Conservation (phyloP, 345 rosid species). For the Iberis pinnata region DNA sequence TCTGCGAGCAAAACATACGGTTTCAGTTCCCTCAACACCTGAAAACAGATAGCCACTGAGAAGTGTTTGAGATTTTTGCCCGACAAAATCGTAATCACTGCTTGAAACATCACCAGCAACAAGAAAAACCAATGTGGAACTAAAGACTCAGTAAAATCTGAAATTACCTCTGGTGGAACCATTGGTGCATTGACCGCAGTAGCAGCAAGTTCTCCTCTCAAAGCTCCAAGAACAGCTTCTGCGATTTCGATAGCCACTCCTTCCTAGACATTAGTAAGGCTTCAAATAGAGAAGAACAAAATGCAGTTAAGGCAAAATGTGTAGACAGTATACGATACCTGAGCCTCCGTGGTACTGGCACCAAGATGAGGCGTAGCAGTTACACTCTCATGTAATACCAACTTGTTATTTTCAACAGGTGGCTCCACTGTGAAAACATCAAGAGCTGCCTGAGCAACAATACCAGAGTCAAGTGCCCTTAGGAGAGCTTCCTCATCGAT, state of each 20-base stretch:
- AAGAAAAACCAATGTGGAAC: neutral
- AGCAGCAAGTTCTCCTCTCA: slow-evolving; percentile 51
- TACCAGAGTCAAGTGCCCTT: slow-evolving; percentile 38
- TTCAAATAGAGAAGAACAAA: neutral
- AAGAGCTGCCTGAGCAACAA: slow-evolving; percentile 51
- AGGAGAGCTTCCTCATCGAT: slow-evolving; percentile 48
- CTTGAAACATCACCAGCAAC: neutral
- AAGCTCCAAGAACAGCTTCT: slow-evolving; percentile 51
- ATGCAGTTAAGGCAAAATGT: neutral
- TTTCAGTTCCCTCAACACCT: slow-evolving; percentile 53
- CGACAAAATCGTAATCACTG: neutral
- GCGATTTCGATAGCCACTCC: slow-evolving; percentile 54
- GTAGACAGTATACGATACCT: slow-evolving; percentile 20
- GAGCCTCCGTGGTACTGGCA: slow-evolving; percentile 56
- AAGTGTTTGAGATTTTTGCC: neutral
- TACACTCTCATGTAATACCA: slow-evolving; percentile 45
- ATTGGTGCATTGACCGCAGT: slow-evolving; percentile 53
- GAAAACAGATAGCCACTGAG: slow-evolving; percentile 11
- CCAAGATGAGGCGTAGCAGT: slow-evolving; percentile 58
- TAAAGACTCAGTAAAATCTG: neutral
- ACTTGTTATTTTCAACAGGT: slow-evolving; percentile 33
- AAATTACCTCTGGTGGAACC: slow-evolving; percentile 47
- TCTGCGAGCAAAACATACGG: slow-evolving; percentile 54
- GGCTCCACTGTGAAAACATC: slow-evolving; percentile 50
- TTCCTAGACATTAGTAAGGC: slow-evolving; percentile 29